A percentile compares a stretch with the other conserved stretches of the same genome.
Evolutionary conservation across 1,284 basidiomycete species (phyloP).

Genomic region (Malassezia caprae): DNA sequence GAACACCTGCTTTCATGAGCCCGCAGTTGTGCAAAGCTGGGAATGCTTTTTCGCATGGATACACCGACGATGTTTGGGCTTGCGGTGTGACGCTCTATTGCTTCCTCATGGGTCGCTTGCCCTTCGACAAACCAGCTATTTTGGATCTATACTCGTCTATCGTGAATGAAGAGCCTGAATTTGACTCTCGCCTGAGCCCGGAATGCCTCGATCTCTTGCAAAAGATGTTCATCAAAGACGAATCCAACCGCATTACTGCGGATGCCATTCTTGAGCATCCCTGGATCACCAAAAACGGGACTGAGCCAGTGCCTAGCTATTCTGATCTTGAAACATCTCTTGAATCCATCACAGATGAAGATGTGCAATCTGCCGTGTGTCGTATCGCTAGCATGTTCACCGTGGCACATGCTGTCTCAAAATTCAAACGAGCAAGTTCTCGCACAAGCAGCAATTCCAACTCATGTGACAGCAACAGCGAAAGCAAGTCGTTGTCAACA

Average conservation of each 20-base stretch:
- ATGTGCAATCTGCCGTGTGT: constrained; percentile 40
- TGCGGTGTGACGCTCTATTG: constrained; percentile 55
- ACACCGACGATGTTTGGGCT: constrained; percentile 54
- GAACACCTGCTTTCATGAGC: constrained; percentile 56
- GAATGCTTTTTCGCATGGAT: constrained; percentile 49
- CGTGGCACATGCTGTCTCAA: constrained; percentile 41
- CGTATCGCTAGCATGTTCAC: constrained; percentile 44
- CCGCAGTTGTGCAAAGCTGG: constrained; percentile 50
- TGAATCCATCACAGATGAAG: constrained; percentile 42
- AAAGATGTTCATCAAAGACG: constrained; percentile 36
- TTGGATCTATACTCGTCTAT: constrained; percentile 53
- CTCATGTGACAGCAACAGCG: not conserved
- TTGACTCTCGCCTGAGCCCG: constrained; percentile 26
- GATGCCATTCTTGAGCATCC: constrained; percentile 32
- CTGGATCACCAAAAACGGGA: constrained; percentile 28
- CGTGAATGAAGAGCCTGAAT: constrained; percentile 45
- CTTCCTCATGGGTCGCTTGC: constrained; percentile 53
- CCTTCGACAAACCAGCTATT: constrained; percentile 52
- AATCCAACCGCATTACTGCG: constrained; percentile 29
- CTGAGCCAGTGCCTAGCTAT: constrained; percentile 20
- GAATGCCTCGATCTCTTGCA: constrained; percentile 27
- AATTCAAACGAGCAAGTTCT: constrained; percentile 30
- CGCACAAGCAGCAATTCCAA: not conserved
- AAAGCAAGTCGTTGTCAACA: not conserved
- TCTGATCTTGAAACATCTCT: constrained; percentile 27